Percentiles rank a stretch among this genome's conserved stretches.
These are phyloP conservation scores for Pyricularia sp. DNA, from an alignment of 2,329 filamentous ascomycete species.

Conservation along the genomic window DNA sequence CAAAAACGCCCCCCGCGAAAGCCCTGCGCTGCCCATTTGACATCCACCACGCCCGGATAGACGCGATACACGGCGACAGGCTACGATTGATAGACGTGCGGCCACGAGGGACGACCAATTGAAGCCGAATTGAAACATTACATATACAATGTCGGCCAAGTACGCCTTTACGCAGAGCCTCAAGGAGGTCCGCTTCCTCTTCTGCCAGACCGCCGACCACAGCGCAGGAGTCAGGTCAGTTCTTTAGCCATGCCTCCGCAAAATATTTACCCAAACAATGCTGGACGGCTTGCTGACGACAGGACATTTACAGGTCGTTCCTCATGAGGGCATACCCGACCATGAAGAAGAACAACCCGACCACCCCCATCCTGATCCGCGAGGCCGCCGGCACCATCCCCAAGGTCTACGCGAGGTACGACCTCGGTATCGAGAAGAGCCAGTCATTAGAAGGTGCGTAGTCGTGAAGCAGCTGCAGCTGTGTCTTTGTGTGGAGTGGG, in stretches of 20 bases:
- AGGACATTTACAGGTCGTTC: constrained; percentile 58
- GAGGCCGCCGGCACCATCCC: constrained; percentile 81
- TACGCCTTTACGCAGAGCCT: constrained; percentile 83
- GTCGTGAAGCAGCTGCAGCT: not conserved
- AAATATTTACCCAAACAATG: not conserved
- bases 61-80: not conserved
- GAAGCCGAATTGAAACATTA: not conserved
- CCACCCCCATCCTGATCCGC: constrained; percentile 87
- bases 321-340: constrained; percentile 86
- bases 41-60: not conserved
- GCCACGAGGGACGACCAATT: not conserved
- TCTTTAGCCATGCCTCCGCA: not conserved
- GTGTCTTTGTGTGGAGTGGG: not conserved
- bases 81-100: not conserved
- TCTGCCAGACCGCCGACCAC: constrained; percentile 89
- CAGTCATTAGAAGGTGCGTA: constrained; percentile 41
- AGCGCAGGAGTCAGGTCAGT: constrained; percentile 48
- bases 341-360: constrained; percentile 99
- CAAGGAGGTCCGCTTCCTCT: constrained; percentile 94
- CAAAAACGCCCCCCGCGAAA: not conserved
- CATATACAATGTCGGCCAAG: constrained; percentile 90
- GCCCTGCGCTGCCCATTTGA: not conserved
- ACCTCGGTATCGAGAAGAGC: constrained; percentile 47
- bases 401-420: constrained; percentile 86
- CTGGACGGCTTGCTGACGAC: not conserved